These are phyloP conservation scores for Fusarium palustre DNA, from an alignment of 2,329 filamentous ascomycete species.

Conservation along the genomic window DNA sequence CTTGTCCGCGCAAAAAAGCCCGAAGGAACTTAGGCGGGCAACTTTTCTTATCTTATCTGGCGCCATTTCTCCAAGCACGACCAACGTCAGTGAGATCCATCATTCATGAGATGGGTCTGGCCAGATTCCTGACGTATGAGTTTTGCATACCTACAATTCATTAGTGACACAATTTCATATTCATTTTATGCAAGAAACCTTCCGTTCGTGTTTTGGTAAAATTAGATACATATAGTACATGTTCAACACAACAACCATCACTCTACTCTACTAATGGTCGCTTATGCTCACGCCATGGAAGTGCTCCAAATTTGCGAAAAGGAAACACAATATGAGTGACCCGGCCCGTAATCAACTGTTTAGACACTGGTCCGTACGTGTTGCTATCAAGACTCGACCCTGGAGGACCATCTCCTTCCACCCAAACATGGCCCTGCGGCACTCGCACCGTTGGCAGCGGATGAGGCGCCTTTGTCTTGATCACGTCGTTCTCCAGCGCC, in stretches of 20 bases:
- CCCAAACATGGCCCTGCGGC: conserved; percentile 89
- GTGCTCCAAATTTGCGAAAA: conserved; percentile 66
- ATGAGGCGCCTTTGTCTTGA: conserved; percentile 74
- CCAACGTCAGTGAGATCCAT: conserved; percentile 3
- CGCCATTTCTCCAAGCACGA: background rate
- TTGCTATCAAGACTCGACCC: conserved; percentile 85
- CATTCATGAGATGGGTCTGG: background rate
- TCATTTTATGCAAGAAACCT: background rate
- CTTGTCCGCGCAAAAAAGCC: background rate
- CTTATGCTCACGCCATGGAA: conserved; percentile 68
- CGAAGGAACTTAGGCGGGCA: too few species aligned
- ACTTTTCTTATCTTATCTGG: conserved; percentile 17
- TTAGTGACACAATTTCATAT: background rate
- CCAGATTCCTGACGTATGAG: background rate
- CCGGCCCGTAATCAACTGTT: conserved; percentile 78
- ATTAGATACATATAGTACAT: conserved; percentile 8
- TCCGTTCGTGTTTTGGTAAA: background rate
- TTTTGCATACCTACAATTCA: background rate
- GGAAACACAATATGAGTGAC: conserved; percentile 81
- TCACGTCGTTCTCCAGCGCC: conserved; percentile 81
- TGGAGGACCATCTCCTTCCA: conserved; percentile 87
- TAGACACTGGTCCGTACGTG: conserved; percentile 85
- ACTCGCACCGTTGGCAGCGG: conserved; percentile 69
- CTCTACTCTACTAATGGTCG: conserved; percentile 43
- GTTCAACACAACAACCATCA: background rate